A percentile compares a stretch with the other conserved stretches of the same genome.
Conservation (phyloP, 2,329 filamentous ascomycete species). For the Cryphonectria carpinicola region DNA sequence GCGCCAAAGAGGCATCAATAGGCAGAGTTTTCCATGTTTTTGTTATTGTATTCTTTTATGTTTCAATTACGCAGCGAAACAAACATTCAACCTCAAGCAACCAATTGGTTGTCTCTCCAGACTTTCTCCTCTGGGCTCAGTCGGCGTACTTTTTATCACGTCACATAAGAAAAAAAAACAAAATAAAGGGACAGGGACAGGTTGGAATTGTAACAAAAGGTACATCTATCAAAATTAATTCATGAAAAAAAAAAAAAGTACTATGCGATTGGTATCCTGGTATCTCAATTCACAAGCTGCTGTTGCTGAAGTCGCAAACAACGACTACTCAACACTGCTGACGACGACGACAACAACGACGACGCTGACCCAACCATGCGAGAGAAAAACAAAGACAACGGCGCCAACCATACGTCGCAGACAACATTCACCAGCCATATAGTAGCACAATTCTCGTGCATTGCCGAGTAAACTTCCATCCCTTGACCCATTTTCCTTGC, state of each 20-base stretch:
- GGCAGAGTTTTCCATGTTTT: background rate
- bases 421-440: background rate
- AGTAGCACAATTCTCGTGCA: background rate
- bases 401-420: conserved; percentile 8
- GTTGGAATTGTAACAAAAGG: background rate
- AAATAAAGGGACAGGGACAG: no score
- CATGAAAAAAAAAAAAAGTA: background rate
- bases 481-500: conserved; percentile 11
- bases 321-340: conserved; percentile 13
- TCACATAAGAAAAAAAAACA: background rate
- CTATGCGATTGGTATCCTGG: conserved; percentile 27
- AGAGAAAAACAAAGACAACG: conserved; percentile 10
- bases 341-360: conserved; percentile 7
- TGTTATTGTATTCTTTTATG: background rate
- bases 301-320: conserved; percentile 24
- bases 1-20: background rate
- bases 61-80: background rate
- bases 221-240: background rate
- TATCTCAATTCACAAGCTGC: conserved; percentile 26
- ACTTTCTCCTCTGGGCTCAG: no score
- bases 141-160: background rate
- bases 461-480: conserved; percentile 1
- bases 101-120: background rate
- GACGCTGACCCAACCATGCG: conserved; percentile 19
- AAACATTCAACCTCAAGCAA: background rate